Conservation (phyloP, 495 filamentous ascomycete species). For the Lindgomyces ingoldianus region DNA sequence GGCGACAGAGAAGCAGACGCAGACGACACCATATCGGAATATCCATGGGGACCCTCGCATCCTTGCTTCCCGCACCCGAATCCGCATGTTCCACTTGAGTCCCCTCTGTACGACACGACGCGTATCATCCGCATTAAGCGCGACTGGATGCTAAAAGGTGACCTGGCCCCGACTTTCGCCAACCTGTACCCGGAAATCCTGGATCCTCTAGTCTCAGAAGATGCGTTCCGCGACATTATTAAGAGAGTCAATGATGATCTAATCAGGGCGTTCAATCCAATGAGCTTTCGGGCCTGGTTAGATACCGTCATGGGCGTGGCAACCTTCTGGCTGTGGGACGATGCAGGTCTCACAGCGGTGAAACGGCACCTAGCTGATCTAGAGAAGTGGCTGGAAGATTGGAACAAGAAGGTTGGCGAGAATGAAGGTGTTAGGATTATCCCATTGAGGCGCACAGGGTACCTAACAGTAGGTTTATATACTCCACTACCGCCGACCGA, state of each 20-base stretch:
- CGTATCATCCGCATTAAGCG: constrained; percentile 86
- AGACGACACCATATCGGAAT: constrained; percentile 52
- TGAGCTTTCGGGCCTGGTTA: constrained; percentile 65
- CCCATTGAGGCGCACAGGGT: constrained; percentile 76
- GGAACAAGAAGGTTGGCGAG: constrained; percentile 67
- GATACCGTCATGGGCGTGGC: constrained; percentile 74
- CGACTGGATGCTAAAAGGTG: constrained; percentile 87
- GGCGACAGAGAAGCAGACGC: constrained; percentile 53
- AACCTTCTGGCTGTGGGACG: constrained; percentile 94
- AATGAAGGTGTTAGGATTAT: constrained; percentile 67
- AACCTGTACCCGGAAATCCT: constrained; percentile 96
- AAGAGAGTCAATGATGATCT: constrained; percentile 74
- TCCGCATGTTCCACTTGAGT: constrained; percentile 79
- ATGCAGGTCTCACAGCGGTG: constrained; percentile 69
- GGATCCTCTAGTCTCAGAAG: constrained; percentile 74
- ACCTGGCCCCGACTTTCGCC: constrained; percentile 89
- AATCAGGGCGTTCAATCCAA: constrained; percentile 70
- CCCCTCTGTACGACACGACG: constrained; percentile 70
- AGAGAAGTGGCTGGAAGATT: constrained; percentile 76
- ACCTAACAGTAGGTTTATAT: constrained; percentile 68
- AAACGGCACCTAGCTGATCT: constrained; percentile 67
- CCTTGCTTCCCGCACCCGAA: constrained; percentile 93
- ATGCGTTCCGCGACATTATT: constrained; percentile 81
- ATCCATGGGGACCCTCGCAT: constrained; percentile 81
- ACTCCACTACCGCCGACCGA: not conserved